Evolutionary conservation across 2,329 filamentous ascomycete genomes (phyloP), one percentile per base, ranked within the genome.

Genomic region (Diaporthe capsici): DNA sequence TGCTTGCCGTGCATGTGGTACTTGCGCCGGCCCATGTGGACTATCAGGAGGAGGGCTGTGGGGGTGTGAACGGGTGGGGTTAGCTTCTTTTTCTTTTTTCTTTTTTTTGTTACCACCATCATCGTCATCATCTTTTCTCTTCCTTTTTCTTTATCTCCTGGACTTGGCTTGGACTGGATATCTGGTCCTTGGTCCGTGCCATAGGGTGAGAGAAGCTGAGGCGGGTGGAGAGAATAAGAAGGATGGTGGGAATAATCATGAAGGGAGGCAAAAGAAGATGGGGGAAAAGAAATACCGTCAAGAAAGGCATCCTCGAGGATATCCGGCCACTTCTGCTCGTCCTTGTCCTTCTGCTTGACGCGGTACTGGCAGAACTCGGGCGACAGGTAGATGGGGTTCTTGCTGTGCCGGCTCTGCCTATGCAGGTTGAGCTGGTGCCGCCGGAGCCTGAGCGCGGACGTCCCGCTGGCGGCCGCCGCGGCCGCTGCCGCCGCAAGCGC

Each of bases 221-320:
- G 31, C 25, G 31, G n/a, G 12, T 6, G 8, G n/a, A 28, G 31
- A 15, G 47, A 20, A 28, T 15, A 5, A 25, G 58, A 6, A 9
- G 8, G 15, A 28, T 0, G 3, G 3, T 15, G 34, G 10, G 2
- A 3, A n/a, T 12, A 31, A 49, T 6, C 7, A 53, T 1, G 4
- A 39, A 61, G 15, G 13, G 28, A 61, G 6, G 28, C 22, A 37
- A 34, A n/a, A 20, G 17, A 39, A 44, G 8, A n/a, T 20, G 10
- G 1, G 22, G 44, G 58, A 22, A 71, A 81, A 22, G 68, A 81
- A 88, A 84, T 83, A 93, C 92, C 90, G 84, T 94, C 92, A 76
- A 93, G 88, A 80, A 94, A 94, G 47, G 91, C 90, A 85, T 90
- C 87, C 81, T 94, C 92, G 12, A 93, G 86, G 78, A 90, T 88